A percentile compares a stretch with the other conserved stretches of the same genome.
phyloP scores from a whole-genome alignment of 192 early-diverging fungal species.

The Ambispora gerdemannii region DNA sequence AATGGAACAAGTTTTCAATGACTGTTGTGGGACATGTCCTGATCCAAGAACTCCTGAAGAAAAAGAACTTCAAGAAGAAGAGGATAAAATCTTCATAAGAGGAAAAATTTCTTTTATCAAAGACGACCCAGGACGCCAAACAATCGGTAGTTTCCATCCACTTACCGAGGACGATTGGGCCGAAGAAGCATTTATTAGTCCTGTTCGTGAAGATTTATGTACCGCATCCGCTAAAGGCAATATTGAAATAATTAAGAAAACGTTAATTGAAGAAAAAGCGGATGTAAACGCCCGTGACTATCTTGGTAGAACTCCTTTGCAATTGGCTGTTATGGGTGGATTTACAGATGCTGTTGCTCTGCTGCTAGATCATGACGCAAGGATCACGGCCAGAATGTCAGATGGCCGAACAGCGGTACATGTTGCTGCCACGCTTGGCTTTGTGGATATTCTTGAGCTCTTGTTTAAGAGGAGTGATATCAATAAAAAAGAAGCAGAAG shows the following conservation, averaged over 20 bases:
- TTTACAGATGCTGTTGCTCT: not conserved
- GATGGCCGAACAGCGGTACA: slow-evolving; percentile 7
- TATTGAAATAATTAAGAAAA: not conserved
- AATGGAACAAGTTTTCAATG: slow-evolving; percentile 13
- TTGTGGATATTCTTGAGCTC: slow-evolving; percentile 9
- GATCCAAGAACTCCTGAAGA: not conserved
- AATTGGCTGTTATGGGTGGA: slow-evolving; percentile 12
- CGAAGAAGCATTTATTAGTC: slow-evolving; percentile 1
- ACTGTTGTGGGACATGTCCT: slow-evolving; percentile 19
- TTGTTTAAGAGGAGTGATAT: not conserved
- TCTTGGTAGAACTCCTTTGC: slow-evolving; percentile 22
- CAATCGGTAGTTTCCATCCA: not conserved
- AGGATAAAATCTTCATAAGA: not conserved
- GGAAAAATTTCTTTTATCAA: slow-evolving; percentile 12
- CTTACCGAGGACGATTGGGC: slow-evolving; percentile 2
- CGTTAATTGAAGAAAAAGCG: not conserved
- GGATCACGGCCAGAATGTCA: not conserved
- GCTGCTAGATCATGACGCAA: slow-evolving; percentile 4
- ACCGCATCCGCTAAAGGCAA: slow-evolving; percentile 1
- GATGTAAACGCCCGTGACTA: slow-evolving; percentile 9
- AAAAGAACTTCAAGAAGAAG: not conserved
- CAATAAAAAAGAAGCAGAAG: slow-evolving; percentile 4
- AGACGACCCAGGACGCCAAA: not conserved
- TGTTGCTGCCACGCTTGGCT: not conserved
- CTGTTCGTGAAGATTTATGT: slow-evolving; percentile 7